Evolutionary conservation across 805 yeast genomes (phyloP).

Genomic region (Ogataea pignaliae): DNA sequence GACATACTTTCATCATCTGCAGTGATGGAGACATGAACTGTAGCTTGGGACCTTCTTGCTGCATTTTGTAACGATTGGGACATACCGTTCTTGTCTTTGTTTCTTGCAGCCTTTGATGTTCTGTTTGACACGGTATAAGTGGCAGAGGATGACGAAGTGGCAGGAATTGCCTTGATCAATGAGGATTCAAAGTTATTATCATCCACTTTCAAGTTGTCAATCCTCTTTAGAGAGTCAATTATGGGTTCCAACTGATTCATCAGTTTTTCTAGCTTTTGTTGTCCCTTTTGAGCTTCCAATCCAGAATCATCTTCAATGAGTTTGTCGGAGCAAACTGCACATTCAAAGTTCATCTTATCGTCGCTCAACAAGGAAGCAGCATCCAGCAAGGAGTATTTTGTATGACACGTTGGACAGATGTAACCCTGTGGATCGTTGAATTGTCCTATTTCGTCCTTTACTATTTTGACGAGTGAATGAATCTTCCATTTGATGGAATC

Average conservation of each 20-base stretch:
- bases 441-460: constrained; percentile 79
- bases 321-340: constrained; percentile 76
- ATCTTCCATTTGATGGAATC: constrained; percentile 97
- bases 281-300: constrained; percentile 74
- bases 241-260: constrained; percentile 91
- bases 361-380: constrained; percentile 79
- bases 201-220: constrained; percentile 74
- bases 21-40: constrained; percentile 84
- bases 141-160: constrained; percentile 64
- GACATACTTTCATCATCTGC: constrained; percentile 74
- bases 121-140: constrained; percentile 60
- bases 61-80: constrained; percentile 31
- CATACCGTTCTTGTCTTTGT: constrained; percentile 18
- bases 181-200: constrained; percentile 90
- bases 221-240: constrained; percentile 73
- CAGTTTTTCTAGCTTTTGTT: constrained; percentile 72
- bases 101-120: constrained; percentile 17
- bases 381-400: constrained; percentile 80
- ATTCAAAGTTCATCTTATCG: constrained; percentile 74
- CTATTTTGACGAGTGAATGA: constrained; percentile 72
- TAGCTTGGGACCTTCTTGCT: constrained; percentile 60
- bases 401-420: constrained; percentile 79
- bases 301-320: constrained; percentile 86
- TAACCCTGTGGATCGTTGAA: constrained; percentile 92
- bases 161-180: constrained; percentile 78